A percentile compares a stretch with the other conserved stretches of the same genome.
phyloP scores from a whole-genome alignment of 495 filamentous ascomycete species.

The Aspergillus sclerotioniger region DNA sequence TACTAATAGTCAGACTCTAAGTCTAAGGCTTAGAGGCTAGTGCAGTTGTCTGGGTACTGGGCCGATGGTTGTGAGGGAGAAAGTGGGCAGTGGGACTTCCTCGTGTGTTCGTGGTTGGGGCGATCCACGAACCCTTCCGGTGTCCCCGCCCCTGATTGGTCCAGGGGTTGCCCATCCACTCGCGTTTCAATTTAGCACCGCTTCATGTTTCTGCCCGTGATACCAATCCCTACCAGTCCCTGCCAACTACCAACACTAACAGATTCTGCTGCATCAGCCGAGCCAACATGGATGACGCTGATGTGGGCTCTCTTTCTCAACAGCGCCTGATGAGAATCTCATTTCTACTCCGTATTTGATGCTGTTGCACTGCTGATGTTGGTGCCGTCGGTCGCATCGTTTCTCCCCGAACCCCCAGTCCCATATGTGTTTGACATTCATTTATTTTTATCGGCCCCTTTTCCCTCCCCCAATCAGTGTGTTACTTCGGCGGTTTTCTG shows the following conservation, averaged over 20 bases:
- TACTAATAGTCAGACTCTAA: conserved; percentile 14
- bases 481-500: background rate
- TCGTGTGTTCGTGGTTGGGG: background rate
- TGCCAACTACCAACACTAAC: too few relatives aligned
- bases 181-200: too few relatives aligned
- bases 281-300: too few relatives aligned
- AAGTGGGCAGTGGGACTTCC: background rate
- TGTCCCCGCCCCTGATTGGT: background rate
- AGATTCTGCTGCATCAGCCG: too few relatives aligned
- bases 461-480: conserved; percentile 4
- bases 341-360: too few relatives aligned
- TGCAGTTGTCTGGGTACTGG: background rate
- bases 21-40: background rate
- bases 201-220: too few relatives aligned
- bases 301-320: too few relatives aligned
- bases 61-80: background rate
- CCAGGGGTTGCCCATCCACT: too few relatives aligned
- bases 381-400: background rate
- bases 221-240: too few relatives aligned
- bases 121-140: background rate
- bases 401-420: background rate
- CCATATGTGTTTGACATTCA: background rate
- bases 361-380: too few relatives aligned
- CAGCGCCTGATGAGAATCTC: too few relatives aligned
- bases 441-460: background rate